Evolutionary conservation across 305 asterid genomes (phyloP).

Genomic region (Rubia tinctorum): DNA sequence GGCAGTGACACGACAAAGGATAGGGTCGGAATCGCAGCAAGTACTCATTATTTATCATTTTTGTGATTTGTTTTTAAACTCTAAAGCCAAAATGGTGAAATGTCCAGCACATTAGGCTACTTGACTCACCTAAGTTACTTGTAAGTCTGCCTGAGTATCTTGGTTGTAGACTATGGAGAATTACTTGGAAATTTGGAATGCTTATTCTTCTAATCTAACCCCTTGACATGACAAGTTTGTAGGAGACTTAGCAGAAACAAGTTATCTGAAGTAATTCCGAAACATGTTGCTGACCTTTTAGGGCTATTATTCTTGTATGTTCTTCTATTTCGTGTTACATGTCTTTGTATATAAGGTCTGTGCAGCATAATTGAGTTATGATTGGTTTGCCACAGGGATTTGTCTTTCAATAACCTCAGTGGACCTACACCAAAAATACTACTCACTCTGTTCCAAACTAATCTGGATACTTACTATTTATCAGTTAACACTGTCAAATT

Average conservation of each 20-base stretch:
- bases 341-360: neutral
- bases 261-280: constrained; percentile 77
- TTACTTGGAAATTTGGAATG: constrained; percentile 20
- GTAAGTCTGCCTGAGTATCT: constrained; percentile 35
- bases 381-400: constrained; percentile 61
- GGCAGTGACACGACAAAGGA: no score
- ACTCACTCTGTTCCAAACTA: no score
- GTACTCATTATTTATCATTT: no score
- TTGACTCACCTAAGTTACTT: constrained; percentile 57
- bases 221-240: constrained; percentile 26
- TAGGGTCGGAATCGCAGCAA: no score
- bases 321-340: constrained; percentile 25
- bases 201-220: constrained; percentile 16
- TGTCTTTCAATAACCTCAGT: constrained; percentile 82
- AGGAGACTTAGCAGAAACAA: constrained; percentile 86
- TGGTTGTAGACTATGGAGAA: neutral
- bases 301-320: constrained; percentile 95
- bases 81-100: constrained; percentile 36
- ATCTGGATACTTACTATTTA: no score
- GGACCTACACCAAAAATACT: constrained; percentile 81
- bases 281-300: constrained; percentile 62
- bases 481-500: no score
- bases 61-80: no score
- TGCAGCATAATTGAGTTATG: constrained; percentile 15
- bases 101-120: constrained; percentile 68